phyloP scores from a whole-genome alignment of 208 protist species.

The Trypanosoma vivax region DNA sequence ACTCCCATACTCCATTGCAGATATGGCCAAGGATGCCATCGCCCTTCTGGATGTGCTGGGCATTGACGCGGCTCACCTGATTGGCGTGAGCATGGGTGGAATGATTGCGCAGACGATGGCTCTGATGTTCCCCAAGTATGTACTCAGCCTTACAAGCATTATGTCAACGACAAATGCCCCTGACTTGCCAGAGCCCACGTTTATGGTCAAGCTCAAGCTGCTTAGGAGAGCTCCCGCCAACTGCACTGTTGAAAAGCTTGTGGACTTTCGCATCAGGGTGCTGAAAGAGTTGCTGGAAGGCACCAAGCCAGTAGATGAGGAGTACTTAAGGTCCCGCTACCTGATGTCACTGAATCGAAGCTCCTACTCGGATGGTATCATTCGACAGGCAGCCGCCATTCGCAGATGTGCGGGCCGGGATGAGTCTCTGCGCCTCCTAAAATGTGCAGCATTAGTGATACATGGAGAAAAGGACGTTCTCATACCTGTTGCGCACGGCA shows the following conservation, averaged over 20 bases:
- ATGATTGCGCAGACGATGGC: constrained; percentile 76
- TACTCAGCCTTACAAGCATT: constrained; percentile 50
- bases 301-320: constrained; percentile 44
- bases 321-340: constrained; percentile 58
- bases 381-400: constrained; percentile 65
- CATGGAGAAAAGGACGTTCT: constrained; percentile 71
- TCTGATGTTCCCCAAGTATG: constrained; percentile 43
- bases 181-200: constrained; percentile 54
- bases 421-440: constrained; percentile 28
- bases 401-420: constrained; percentile 43
- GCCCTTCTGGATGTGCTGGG: constrained; percentile 44
- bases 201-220: constrained; percentile 77
- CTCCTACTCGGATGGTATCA: constrained; percentile 46
- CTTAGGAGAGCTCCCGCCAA: constrained; percentile 48
- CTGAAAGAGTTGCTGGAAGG: constrained; percentile 38
- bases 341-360: constrained; percentile 48
- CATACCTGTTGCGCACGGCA: constrained; percentile 60
- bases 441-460: constrained; percentile 54
- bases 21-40: constrained; percentile 64
- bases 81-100: constrained; percentile 72
- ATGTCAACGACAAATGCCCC: constrained; percentile 77
- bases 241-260: constrained; percentile 52
- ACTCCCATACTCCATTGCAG: constrained; percentile 53
- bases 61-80: constrained; percentile 53
- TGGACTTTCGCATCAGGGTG: constrained; percentile 60